phyloP scores from a whole-genome alignment of 768 basidiomycete species.

The Erythrobasidium yunnanense region DNA sequence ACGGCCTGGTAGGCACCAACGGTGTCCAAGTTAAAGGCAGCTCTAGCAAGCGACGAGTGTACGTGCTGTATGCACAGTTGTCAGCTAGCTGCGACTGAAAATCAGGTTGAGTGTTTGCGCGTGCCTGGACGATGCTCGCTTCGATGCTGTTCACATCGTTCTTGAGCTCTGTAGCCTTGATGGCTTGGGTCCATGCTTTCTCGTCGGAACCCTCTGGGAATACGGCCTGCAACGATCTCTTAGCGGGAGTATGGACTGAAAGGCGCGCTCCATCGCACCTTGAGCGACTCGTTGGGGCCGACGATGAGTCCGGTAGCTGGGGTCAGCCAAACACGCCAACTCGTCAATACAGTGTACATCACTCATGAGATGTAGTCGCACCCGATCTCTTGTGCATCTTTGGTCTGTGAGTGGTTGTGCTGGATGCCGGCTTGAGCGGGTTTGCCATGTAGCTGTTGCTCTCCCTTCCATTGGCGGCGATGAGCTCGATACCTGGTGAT shows the following conservation, averaged over 20 bases:
- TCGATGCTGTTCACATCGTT: constrained; percentile 20
- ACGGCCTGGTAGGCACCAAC: constrained; percentile 85
- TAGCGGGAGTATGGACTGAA: too few species aligned
- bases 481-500: neutral
- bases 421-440: constrained; percentile 9
- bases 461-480: neutral
- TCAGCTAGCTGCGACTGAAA: too few species aligned
- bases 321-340: too few species aligned
- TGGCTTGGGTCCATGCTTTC: constrained; percentile 20
- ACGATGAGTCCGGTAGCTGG: constrained; percentile 23
- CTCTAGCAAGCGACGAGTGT: constrained; percentile 68
- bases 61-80: constrained; percentile 17
- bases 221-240: too few species aligned
- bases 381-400: constrained; percentile 28
- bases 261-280: too few species aligned
- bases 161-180: constrained; percentile 5
- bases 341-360: constrained; percentile 1
- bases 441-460: too few species aligned
- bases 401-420: constrained; percentile 19
- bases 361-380: neutral
- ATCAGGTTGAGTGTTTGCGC: too few species aligned
- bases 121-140: constrained; percentile 22
- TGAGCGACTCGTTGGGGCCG: constrained; percentile 14
- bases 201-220: constrained; percentile 22
- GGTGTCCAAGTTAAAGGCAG: constrained; percentile 75